Conservation (phyloP, 345 rosid genomes). For the Psidium guajava region DNA sequence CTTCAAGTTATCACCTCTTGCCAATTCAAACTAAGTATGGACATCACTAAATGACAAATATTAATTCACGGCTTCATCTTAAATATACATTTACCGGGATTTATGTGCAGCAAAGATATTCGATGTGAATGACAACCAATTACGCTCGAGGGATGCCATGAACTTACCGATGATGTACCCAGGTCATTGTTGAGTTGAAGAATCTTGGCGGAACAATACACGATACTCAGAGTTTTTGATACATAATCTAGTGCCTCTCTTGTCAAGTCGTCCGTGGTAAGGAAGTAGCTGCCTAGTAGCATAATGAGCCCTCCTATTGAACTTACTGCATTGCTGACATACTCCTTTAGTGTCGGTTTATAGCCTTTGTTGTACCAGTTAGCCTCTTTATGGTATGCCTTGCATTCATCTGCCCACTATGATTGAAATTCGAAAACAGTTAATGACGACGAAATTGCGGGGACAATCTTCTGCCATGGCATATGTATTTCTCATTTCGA, state of each 20-base stretch:
- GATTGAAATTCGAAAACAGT: background rate
- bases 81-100: background rate
- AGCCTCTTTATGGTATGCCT: constrained; percentile 4
- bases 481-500: too few species aligned
- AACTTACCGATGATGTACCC: constrained; percentile 5
- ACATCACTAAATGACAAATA: background rate
- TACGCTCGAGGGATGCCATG: background rate
- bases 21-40: background rate
- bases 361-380: constrained; percentile 8
- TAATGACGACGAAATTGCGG: background rate
- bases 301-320: background rate
- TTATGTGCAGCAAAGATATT: too few species aligned
- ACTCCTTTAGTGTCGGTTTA: constrained; percentile 7
- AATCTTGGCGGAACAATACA: background rate
- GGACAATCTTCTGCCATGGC: too few species aligned
- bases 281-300: background rate
- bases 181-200: constrained; percentile 5
- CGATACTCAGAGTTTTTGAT: background rate
- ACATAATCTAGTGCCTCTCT: background rate
- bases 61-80: background rate
- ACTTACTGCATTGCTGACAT: background rate
- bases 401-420: constrained; percentile 5
- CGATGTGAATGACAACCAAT: too few species aligned
- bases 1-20: constrained; percentile 3
- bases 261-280: background rate